Percentiles rank a stretch among this genome's conserved stretches.
These are phyloP conservation scores for Kazachstania viticola DNA, from an alignment of 805 yeast genomes.

Conservation along the genomic window DNA sequence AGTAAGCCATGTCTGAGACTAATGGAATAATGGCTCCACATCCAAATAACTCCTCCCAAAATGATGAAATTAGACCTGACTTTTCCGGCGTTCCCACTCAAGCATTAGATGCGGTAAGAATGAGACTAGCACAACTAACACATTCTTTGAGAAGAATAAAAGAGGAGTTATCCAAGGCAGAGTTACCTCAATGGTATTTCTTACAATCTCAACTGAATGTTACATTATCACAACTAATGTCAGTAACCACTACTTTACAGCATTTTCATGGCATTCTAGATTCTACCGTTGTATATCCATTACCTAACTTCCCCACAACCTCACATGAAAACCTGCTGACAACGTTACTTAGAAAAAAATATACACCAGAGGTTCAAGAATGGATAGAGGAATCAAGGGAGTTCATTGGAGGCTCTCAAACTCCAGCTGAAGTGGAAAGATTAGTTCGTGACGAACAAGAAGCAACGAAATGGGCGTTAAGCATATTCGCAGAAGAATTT, in stretches of 20 bases:
- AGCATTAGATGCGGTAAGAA: slow-evolving; percentile 50
- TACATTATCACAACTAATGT: slow-evolving; percentile 66
- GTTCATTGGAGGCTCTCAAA: slow-evolving; percentile 17
- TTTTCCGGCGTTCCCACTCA: slow-evolving; percentile 43
- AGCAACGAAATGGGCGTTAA: slow-evolving; percentile 57
- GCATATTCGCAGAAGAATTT: slow-evolving; percentile 39
- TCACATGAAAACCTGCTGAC: slow-evolving; percentile 75
- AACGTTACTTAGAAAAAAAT: slow-evolving; percentile 76
- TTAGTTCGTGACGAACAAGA: slow-evolving; percentile 41
- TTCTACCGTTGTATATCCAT: slow-evolving; percentile 70
- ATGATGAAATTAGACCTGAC: slow-evolving; percentile 6
- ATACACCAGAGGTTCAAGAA: slow-evolving; percentile 78
- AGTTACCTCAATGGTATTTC: slow-evolving; percentile 40
- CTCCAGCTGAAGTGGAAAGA: slow-evolving; percentile 16
- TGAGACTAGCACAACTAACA: slow-evolving; percentile 48
- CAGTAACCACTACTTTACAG: slow-evolving; percentile 61
- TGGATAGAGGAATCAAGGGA: slow-evolving; percentile 54
- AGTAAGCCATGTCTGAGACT: no score
- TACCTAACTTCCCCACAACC: slow-evolving; percentile 73
- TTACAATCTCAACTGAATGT: slow-evolving; percentile 79
- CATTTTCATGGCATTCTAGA: slow-evolving; percentile 47
- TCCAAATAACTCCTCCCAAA: slow-evolving; percentile 1
- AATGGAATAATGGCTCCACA: no score
- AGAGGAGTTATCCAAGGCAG: slow-evolving; percentile 37
- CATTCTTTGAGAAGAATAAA: slow-evolving; percentile 49